A percentile compares a stretch with the other conserved stretches of the same genome.
Evolutionary conservation across 2,329 filamentous ascomycete genomes (phyloP).

Genomic region (Colletotrichum navitas): DNA sequence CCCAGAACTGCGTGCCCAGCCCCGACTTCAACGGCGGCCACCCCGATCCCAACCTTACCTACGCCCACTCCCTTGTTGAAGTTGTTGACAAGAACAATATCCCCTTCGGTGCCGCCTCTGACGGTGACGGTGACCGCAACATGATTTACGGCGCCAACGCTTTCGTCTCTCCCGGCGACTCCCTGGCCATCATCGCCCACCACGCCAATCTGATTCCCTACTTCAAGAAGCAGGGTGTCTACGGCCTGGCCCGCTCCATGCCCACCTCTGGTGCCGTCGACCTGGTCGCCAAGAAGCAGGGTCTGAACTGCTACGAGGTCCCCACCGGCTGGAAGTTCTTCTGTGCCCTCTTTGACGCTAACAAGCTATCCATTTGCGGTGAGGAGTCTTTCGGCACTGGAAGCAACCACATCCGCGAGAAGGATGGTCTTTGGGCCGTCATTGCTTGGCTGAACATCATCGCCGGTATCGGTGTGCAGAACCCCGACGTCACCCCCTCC

Average conservation of each 20-base stretch:
- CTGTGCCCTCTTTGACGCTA: constrained; percentile 92
- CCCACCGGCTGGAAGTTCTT: constrained; percentile 99
- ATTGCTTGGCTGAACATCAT: constrained; percentile 99
- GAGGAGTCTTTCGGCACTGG: constrained; percentile 99
- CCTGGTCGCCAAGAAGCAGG: constrained; percentile 94
- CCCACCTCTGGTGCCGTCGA: constrained; percentile 96
- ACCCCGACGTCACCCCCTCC: constrained; percentile 83
- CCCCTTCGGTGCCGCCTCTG: constrained; percentile 95
- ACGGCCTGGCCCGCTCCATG: constrained; percentile 96
- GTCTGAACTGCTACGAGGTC: constrained; percentile 92
- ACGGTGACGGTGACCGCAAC: constrained; percentile 98
- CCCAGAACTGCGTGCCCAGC: constrained; percentile 91
- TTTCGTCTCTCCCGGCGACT: constrained; percentile 97
- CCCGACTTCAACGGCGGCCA: constrained; percentile 98
- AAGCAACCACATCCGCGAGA: constrained; percentile 98
- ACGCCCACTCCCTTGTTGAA: constrained; percentile 94
- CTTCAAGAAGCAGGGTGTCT: constrained; percentile 97
- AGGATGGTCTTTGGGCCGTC: constrained; percentile 97
- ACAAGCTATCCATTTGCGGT: constrained; percentile 98
- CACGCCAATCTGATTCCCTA: constrained; percentile 97
- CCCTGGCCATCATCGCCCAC: constrained; percentile 97
- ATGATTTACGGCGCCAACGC: constrained; percentile 99
- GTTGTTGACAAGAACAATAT: constrained; percentile 91
- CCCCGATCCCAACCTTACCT: constrained; percentile 97
- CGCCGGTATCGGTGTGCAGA: constrained; percentile 88